A percentile compares a stretch with the other conserved stretches of the same genome.
Conservation (phyloP, 345 rosid genomes). For the Turnera subulata region DNA sequence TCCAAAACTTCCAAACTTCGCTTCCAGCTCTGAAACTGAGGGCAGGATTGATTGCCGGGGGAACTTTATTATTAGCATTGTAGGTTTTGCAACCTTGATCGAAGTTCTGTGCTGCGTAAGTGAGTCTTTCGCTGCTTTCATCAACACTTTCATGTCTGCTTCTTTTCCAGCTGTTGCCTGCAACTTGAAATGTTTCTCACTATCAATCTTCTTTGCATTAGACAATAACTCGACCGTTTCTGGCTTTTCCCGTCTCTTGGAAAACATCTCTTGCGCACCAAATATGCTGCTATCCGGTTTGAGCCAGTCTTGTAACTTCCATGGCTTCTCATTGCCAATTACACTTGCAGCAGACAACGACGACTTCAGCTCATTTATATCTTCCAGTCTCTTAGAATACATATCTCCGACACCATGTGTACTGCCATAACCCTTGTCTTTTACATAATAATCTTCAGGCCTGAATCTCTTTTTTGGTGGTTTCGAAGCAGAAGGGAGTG, state of each 20-base stretch:
- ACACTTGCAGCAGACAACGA: no score
- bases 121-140: background rate
- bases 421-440: no score
- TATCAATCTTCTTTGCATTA: background rate
- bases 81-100: background rate
- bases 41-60: background rate
- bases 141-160: background rate
- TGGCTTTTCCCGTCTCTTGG: background rate
- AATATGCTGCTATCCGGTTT: no score
- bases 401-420: no score
- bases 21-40: conserved; percentile 1
- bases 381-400: no score
- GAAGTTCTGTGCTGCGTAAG: background rate
- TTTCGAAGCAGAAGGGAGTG: no score
- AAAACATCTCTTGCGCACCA: no score
- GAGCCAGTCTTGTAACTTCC: no score
- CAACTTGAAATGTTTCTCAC: background rate
- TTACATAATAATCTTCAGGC: no score
- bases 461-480: no score
- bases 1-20: conserved; percentile 6
- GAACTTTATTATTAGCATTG: conserved; percentile 3
- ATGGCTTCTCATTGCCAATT: no score
- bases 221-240: background rate
- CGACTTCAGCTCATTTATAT: no score
- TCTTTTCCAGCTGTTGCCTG: background rate